phyloP scores from a whole-genome alignment of 2,329 filamentous ascomycete species.

The Tolypocladium paradoxum region DNA sequence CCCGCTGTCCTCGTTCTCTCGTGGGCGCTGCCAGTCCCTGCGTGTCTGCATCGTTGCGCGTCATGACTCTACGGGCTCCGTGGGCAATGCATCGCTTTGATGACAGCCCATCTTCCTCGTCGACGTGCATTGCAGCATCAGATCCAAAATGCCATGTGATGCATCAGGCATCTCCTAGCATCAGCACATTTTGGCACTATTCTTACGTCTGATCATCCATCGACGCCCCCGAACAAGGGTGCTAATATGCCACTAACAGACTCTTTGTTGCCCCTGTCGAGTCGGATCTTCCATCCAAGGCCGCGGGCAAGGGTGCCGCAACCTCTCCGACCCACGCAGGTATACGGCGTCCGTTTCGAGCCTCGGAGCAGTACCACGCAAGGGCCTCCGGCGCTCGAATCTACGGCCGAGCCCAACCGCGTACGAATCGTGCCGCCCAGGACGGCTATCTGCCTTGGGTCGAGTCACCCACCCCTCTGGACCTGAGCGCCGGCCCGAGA shows the following conservation, averaged over 20 bases:
- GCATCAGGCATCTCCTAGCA: too few relatives aligned
- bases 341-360: constrained; percentile 26
- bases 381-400: constrained; percentile 17
- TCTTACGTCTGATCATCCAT: background rate
- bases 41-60: background rate
- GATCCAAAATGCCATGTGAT: too few relatives aligned
- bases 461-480: constrained; percentile 6
- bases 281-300: constrained; percentile 28
- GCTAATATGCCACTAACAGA: constrained; percentile 18
- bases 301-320: constrained; percentile 16
- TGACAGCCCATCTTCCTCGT: background rate
- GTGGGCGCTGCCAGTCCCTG: background rate
- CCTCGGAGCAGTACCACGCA: constrained; percentile 16
- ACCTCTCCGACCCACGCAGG: constrained; percentile 25
- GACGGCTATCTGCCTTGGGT: constrained; percentile 12
- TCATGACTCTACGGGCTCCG: background rate
- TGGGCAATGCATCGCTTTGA: background rate
- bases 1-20: background rate
- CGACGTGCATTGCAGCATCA: background rate
- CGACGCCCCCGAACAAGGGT: background rate
- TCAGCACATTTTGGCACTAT: too few relatives aligned
- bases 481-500: constrained; percentile 1
- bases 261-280: constrained; percentile 36
- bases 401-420: constrained; percentile 15
- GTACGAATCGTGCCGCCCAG: constrained; percentile 6